Evolutionary conservation across 257 asterid species (phyloP).

Genomic region (Solanum pinnatisectum): DNA sequence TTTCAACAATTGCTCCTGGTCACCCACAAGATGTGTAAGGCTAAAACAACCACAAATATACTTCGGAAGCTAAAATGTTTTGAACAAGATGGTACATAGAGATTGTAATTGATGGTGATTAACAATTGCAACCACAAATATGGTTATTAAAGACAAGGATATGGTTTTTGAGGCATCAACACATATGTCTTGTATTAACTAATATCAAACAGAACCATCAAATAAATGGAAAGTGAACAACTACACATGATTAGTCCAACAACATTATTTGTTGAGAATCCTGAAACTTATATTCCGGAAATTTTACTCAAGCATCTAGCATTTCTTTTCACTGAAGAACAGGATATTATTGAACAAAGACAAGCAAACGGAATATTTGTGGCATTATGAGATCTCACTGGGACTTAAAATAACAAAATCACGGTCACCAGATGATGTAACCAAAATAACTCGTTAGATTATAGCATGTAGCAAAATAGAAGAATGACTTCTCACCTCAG

Average conservation of each 20-base stretch:
- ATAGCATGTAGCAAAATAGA: neutral
- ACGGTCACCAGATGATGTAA: neutral
- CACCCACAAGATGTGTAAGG: neutral
- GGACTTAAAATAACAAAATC: neutral
- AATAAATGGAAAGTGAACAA: neutral
- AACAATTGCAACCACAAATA: neutral
- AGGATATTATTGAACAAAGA: neutral
- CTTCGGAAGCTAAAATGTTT: neutral
- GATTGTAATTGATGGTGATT: too few relatives aligned
- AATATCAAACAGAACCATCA: neutral
- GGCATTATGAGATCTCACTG: neutral
- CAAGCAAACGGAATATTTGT: neutral
- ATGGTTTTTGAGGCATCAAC: neutral
- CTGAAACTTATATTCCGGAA: neutral
- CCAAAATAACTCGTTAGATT: neutral
- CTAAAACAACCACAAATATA: neutral
- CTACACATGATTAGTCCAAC: neutral
- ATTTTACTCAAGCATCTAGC: neutral
- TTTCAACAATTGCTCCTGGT: constrained; percentile 69
- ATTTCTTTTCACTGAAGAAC: neutral
- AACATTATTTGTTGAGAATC: neutral
- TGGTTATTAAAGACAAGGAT: neutral
- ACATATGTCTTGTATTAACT: neutral
- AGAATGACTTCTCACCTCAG: constrained; percentile 50
- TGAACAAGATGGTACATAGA: too few relatives aligned